Conservation (phyloP, 306 rosid genomes). For the Prosopis cineraria region DNA sequence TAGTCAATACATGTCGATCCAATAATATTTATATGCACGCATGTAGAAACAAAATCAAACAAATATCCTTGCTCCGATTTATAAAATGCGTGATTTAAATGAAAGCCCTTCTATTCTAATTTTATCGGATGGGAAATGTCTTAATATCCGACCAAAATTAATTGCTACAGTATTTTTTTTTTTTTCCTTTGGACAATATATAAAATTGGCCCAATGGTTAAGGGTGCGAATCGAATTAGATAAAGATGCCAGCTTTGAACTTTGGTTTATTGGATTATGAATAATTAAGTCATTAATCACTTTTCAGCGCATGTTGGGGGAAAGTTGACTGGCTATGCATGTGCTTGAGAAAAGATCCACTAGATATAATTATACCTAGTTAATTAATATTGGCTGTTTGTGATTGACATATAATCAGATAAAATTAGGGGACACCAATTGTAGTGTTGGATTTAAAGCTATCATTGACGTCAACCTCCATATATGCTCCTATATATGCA, state of each 20-base stretch:
- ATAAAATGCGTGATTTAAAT: neutral
- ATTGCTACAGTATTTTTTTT: neutral
- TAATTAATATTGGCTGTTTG: neutral
- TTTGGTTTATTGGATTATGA: neutral
- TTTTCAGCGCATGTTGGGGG: neutral
- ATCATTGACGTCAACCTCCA: neutral
- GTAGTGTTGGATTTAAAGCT: neutral
- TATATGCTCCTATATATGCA: too few species aligned
- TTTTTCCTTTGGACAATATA: neutral
- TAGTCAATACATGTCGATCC: neutral
- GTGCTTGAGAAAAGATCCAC: neutral
- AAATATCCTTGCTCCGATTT: neutral
- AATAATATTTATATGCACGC: neutral
- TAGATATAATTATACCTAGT: too few species aligned
- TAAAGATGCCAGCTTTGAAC: conserved; percentile 10
- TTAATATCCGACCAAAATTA: neutral
- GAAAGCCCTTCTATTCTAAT: neutral
- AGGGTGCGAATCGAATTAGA: neutral
- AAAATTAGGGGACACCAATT: neutral
- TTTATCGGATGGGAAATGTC: neutral
- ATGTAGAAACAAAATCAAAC: neutral
- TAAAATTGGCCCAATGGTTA: neutral
- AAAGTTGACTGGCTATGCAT: neutral
- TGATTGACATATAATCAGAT: neutral
- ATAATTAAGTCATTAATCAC: neutral